Conservation (phyloP, 2,329 filamentous ascomycete genomes). For the Ophiostoma ulmi region DNA sequence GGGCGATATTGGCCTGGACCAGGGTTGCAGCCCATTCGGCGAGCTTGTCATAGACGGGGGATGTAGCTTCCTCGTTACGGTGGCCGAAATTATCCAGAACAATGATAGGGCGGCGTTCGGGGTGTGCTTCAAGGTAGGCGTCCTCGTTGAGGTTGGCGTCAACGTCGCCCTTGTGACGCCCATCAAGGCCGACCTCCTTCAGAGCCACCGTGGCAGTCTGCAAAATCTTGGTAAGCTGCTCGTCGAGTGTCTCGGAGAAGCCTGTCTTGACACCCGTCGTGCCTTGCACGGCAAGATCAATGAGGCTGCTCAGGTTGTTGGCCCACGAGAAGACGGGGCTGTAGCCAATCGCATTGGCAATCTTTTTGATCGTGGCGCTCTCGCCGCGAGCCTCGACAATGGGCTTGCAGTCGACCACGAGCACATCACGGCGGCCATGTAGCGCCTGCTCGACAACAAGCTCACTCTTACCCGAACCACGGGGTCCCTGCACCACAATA, state of each 20-base stretch:
- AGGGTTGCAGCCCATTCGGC: constrained; percentile 86
- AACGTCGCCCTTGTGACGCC: constrained; percentile 57
- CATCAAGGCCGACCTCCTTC: constrained; percentile 67
- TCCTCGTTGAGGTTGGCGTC: constrained; percentile 64
- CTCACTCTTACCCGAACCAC: constrained; percentile 86
- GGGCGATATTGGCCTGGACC: constrained; percentile 81
- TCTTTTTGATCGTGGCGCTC: constrained; percentile 72
- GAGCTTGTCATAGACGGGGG: constrained; percentile 68
- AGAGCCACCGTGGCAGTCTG: constrained; percentile 76
- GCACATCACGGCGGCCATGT: constrained; percentile 66
- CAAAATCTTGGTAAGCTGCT: constrained; percentile 83
- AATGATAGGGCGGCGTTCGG: constrained; percentile 74
- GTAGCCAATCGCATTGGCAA: constrained; percentile 81
- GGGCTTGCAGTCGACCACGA: constrained; percentile 87
- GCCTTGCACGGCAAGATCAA: constrained; percentile 88
- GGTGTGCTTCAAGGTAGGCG: constrained; percentile 84
- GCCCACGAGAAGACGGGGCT: constrained; percentile 93
- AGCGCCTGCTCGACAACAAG: constrained; percentile 81
- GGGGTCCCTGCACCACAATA: constrained; percentile 86
- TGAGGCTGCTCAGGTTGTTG: constrained; percentile 86
- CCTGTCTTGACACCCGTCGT: constrained; percentile 92
- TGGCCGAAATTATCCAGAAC: constrained; percentile 90
- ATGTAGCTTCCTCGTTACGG: constrained; percentile 60
- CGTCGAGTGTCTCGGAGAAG: constrained; percentile 87
- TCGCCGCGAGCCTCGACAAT: constrained; percentile 89